Evolutionary conservation across 2,329 filamentous ascomycete genomes (phyloP), one percentile per base, ranked within the genome.

Genomic region (Penicillium sclerotigenum): DNA sequence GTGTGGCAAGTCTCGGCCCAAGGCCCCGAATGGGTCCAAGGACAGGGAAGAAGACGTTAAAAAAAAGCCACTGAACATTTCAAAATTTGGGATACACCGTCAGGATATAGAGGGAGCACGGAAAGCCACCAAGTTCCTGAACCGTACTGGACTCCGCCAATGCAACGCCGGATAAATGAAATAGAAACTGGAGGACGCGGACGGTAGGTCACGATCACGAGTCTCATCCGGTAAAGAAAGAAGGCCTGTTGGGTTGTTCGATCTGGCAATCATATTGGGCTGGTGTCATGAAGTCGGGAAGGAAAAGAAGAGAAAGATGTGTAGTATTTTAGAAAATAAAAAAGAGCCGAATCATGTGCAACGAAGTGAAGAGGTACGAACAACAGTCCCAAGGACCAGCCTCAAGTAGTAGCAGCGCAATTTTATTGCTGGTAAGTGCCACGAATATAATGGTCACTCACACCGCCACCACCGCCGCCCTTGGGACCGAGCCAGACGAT

Each of bases 401-500:
- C 70, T 71, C 59, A 55, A 58, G 60, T 55, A 53, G 51, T 31
- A 59, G 46, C 45, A 52, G 34, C 54, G 50, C 51, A 53, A 57
- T 42, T 37, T 65, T 61, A 68, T 62, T 67, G 66, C 57, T 66
- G 63, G 58, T 64, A 61, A 51, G 67, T 67, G 51, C 63, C 66
- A 52, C 62, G 64, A 53, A 62, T 63, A 50, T 63, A 66, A 57
- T 64, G 63, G 54, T 70, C 68, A 50, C 62, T 67, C 43, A 73
- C 55, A 62, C 70, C 72, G 46, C 67, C 71, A 51, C 71, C 72
- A 55, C 70, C 72, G 47, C 71, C 71, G 49, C 69, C 69, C 63
- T 72, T 69, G 52, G 73, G 70, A 36, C 73, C 73, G 49, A 77
- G 70, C 75, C 75, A 77, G 34, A 77, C 74, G 22, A 77, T 68